Conservation (phyloP, 129 eudicot species). For the Logfia minima region DNA sequence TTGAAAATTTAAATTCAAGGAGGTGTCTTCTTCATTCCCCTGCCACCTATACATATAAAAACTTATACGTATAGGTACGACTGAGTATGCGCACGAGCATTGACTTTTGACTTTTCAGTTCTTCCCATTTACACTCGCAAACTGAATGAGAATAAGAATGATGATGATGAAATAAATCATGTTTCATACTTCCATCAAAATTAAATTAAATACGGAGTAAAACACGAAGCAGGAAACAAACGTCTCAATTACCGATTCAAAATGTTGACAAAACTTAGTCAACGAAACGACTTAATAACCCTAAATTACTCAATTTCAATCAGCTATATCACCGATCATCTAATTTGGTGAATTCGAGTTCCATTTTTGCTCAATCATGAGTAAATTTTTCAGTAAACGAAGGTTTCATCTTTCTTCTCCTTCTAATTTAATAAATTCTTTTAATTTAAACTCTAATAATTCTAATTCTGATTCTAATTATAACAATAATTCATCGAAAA, state of each 20-base stretch:
- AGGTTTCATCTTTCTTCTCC: slow-evolving; percentile 38
- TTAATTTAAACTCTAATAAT: not conserved
- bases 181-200: slow-evolving; percentile 25
- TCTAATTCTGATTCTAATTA: slow-evolving; percentile 11
- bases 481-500: slow-evolving; percentile 23
- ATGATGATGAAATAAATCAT: slow-evolving; percentile 13
- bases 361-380: slow-evolving; percentile 18
- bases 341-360: too few species aligned
- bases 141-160: not conserved
- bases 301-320: not conserved
- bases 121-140: slow-evolving; percentile 21
- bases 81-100: slow-evolving; percentile 39
- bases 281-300: slow-evolving; percentile 24
- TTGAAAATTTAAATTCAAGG: slow-evolving; percentile 24
- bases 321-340: not conserved
- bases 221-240: slow-evolving; percentile 10
- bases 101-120: slow-evolving; percentile 39
- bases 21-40: slow-evolving; percentile 4
- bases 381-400: slow-evolving; percentile 33
- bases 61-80: slow-evolving; percentile 27
- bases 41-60: slow-evolving; percentile 23
- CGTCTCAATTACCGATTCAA: slow-evolving; percentile 35
- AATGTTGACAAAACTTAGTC: slow-evolving; percentile 33
- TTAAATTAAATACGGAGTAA: too few species aligned
- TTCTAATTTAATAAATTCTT: slow-evolving; percentile 34